Evolutionary conservation across 345 rosid species (phyloP).

Genomic region (Stellera chamaejasme): DNA sequence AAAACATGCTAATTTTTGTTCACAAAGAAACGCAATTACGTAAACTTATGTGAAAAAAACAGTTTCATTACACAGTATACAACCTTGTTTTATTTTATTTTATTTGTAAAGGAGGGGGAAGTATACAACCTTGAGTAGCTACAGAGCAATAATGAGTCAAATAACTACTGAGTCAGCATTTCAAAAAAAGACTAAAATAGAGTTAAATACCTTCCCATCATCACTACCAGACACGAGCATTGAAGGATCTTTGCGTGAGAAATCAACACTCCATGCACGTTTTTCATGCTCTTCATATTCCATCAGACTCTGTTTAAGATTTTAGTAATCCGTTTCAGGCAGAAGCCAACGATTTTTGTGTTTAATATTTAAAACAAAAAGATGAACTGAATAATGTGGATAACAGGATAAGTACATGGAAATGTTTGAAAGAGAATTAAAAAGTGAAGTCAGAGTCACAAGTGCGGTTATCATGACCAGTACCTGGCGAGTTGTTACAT

Average conservation of each 20-base stretch:
- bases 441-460: neutral
- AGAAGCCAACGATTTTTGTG: neutral
- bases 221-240: slow-evolving; percentile 99
- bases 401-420: neutral
- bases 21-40: too few relatives aligned
- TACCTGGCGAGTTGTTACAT: slow-evolving; percentile 92
- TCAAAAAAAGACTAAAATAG: too few relatives aligned
- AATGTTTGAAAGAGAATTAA: neutral
- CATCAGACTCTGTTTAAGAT: slow-evolving; percentile 64
- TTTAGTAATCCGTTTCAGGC: neutral
- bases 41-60: too few relatives aligned
- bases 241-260: slow-evolving; percentile 82
- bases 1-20: too few relatives aligned
- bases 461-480: slow-evolving; percentile 1
- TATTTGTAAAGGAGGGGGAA: too few relatives aligned
- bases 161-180: too few relatives aligned
- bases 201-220: slow-evolving; percentile 71
- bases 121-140: too few relatives aligned
- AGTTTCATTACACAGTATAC: too few relatives aligned
- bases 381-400: slow-evolving; percentile 1
- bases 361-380: neutral
- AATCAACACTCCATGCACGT: slow-evolving; percentile 99
- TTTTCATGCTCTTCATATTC: slow-evolving; percentile 99
- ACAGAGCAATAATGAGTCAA: too few relatives aligned
- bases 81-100: too few relatives aligned